Percentiles rank a stretch among this genome's conserved stretches.
Conservation (phyloP, 768 basidiomycete genomes). For the Hygrophorus pudorinus region DNA sequence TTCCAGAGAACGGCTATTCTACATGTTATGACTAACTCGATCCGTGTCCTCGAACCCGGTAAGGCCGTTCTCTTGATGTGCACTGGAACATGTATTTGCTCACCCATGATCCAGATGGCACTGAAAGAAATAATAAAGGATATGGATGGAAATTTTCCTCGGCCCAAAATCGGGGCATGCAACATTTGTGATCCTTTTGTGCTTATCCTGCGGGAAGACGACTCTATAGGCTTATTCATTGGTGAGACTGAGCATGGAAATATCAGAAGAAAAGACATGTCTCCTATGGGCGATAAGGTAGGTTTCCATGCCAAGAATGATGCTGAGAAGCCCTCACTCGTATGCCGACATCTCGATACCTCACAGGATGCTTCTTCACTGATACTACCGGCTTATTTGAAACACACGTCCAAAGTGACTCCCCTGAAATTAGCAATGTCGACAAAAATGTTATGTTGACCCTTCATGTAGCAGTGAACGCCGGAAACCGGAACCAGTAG, state of each 20-base stretch:
- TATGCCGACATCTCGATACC: constrained; percentile 52
- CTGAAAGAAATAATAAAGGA: constrained; percentile 73
- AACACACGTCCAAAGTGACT: constrained; percentile 26
- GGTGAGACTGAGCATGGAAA: constrained; percentile 77
- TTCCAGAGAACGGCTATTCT: constrained; percentile 80
- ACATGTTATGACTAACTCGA: constrained; percentile 74
- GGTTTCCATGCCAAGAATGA: constrained; percentile 6
- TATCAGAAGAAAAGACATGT: constrained; percentile 81
- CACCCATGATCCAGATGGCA: constrained; percentile 48
- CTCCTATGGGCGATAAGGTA: constrained; percentile 81
- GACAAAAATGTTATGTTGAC: constrained; percentile 36
- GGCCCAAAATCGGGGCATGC: constrained; percentile 70
- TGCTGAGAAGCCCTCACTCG: constrained; percentile 3
- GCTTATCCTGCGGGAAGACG: constrained; percentile 74
- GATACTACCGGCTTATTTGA: constrained; percentile 58
- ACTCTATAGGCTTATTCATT: constrained; percentile 75
- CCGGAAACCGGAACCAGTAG: constrained; percentile 66
- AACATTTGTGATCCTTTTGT: constrained; percentile 87
- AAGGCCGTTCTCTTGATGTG: constrained; percentile 15
- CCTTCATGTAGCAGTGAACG: constrained; percentile 56
- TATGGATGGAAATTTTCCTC: constrained; percentile 61
- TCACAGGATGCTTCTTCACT: constrained; percentile 70
- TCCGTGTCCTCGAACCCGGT: constrained; percentile 81
- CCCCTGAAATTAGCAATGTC: constrained; percentile 19
- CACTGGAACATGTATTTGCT: neutral